A percentile compares a stretch with the other conserved stretches of the same genome.
Conservation (phyloP, 768 basidiomycete species). For the Tephrocybe sp. region DNA sequence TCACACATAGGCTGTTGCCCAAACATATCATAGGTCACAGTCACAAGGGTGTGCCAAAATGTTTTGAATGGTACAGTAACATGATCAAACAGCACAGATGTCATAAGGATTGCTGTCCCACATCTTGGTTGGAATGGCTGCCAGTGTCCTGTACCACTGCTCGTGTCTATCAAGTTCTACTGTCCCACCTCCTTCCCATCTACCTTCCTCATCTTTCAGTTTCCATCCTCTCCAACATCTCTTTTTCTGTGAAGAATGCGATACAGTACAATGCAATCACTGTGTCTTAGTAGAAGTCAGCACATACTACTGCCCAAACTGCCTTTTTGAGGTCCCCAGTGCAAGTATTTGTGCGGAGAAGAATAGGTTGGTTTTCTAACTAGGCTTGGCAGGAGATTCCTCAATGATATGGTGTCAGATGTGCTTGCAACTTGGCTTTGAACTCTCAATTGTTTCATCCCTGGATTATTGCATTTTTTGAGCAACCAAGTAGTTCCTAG, state of each 20-base stretch:
- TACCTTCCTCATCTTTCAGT: conserved; percentile 73
- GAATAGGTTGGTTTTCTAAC: conserved; percentile 61
- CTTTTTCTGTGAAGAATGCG: conserved; percentile 99
- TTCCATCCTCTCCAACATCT: conserved; percentile 84
- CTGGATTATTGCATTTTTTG: no score
- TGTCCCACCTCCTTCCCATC: conserved; percentile 69
- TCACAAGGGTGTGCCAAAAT: no score
- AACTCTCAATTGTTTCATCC: conserved; percentile 93
- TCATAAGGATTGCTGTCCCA: no score
- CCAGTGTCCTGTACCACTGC: conserved; percentile 59
- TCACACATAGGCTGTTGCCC: no score
- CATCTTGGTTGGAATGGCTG: conserved; percentile 5
- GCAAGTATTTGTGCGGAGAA: conserved; percentile 98
- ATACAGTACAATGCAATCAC: conserved; percentile 88
- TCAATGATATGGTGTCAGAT: conserved; percentile 48
- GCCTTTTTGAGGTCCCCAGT: conserved; percentile 96
- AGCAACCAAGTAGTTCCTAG: no score
- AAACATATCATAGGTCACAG: no score
- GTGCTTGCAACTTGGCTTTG: conserved; percentile 95
- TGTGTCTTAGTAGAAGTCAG: conserved; percentile 94
- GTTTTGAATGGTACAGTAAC: no score
- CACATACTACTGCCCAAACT: conserved; percentile 97
- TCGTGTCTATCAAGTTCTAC: conserved; percentile 62
- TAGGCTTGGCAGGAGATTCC: conserved; percentile 1
- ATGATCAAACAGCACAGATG: no score